Conservation (phyloP, 225 moss, liverwort and hornwort species). For the Takakia lepidozioides region DNA sequence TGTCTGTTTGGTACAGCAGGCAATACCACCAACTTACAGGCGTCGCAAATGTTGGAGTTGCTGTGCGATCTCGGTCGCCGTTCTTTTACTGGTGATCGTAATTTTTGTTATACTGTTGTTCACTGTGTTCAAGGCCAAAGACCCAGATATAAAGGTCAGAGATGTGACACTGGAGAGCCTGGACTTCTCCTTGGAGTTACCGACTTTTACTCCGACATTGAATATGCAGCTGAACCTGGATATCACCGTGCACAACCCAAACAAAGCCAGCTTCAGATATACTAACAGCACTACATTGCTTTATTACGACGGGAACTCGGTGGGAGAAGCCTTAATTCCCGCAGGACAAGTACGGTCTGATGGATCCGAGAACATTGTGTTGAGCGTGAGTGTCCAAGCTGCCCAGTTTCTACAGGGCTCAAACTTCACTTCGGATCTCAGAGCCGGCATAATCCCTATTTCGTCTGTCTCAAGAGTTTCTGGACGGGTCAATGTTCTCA, state of each 20-base stretch:
- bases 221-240: constrained; percentile 33
- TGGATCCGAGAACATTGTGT: constrained; percentile 17
- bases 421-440: constrained; percentile 22
- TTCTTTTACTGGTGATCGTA: constrained; percentile 8
- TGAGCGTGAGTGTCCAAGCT: constrained; percentile 19
- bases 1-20: constrained; percentile 3
- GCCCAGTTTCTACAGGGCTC: constrained; percentile 14
- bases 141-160: constrained; percentile 36
- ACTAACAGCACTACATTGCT: constrained; percentile 40
- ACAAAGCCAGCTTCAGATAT: constrained; percentile 50
- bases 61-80: neutral
- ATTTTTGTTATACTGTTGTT: constrained; percentile 32
- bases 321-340: constrained; percentile 37
- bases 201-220: constrained; percentile 8
- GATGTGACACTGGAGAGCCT: constrained; percentile 33
- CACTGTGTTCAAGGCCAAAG: constrained; percentile 44
- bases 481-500: constrained; percentile 36
- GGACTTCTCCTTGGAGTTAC: constrained; percentile 11
- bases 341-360: constrained; percentile 33
- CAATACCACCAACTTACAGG: constrained; percentile 3
- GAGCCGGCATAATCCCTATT: constrained; percentile 30
- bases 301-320: constrained; percentile 27
- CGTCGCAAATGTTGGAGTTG: constrained; percentile 8
- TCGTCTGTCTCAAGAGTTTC: constrained; percentile 20
- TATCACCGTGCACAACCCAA: constrained; percentile 44